Evolutionary conservation across 2,329 filamentous ascomycete genomes (phyloP), one percentile per base, ranked within the genome.

Genomic region (Phialemoniopsis sp.): DNA sequence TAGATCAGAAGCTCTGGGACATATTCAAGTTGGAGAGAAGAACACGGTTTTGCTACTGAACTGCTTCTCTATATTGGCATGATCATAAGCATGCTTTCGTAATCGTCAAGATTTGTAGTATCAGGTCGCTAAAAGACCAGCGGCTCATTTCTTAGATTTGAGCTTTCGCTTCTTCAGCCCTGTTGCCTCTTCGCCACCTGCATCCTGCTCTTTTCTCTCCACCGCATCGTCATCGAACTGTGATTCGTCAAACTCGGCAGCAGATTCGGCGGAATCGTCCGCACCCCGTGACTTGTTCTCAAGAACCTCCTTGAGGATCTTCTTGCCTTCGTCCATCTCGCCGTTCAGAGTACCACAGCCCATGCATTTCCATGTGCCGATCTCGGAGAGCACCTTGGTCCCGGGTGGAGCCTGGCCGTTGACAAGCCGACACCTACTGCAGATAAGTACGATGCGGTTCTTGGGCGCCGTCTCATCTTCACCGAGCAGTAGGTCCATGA

Each of bases 401-500:
- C 93, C 93, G 0, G 93, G 91, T 2, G 93, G 90, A 4, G 93
- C 93, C 58, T 96, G 93, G 1, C 94, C 93, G 57, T 98, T 98
- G 35, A 98, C 90, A 2, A 96, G 76, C 21, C 88, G 76, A 59
- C 93, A 98, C 30, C 76, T 72, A 26, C 70, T 63, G 64, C 93
- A 98, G 40, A 98, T 88, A 47, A 98, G 70, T 8, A 82, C 91
- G 42, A 95, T 80, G 14, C 93, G 82, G 61, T 97, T 97, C 67
- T 89, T 94, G 3, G 91, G 80, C 12, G 87, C 82, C 5, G 87
- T 94, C 63, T 98, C 93, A 54, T 98, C 93, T 56, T 98, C 93
- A 36, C 93, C 93, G 1, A 98, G 76, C 18, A 98, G 78, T 1
- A 95, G 79, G 55, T 98, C 93, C 41, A 98, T 72, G 38, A 98